Conservation (phyloP, 2,329 filamentous ascomycete species). For the Fonsecaea multimorphosa region DNA sequence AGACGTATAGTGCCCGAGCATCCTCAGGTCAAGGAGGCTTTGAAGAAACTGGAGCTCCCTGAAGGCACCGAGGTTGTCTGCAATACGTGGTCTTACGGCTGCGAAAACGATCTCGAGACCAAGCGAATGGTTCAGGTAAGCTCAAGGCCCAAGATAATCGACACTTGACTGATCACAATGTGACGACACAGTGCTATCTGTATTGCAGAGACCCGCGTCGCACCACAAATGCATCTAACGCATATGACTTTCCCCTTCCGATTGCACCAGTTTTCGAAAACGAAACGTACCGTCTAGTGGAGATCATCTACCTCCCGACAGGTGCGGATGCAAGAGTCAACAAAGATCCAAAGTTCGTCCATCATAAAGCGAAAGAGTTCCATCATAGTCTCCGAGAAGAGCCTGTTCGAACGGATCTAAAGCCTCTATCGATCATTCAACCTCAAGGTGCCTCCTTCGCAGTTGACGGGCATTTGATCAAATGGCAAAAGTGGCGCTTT, state of each 20-base stretch:
- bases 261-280: background rate
- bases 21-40: background rate
- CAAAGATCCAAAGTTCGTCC: background rate
- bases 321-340: background rate
- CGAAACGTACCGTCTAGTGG: background rate
- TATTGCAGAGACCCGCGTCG: background rate
- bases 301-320: background rate
- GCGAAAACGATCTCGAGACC: background rate
- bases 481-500: constrained; percentile 55
- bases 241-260: background rate
- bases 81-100: background rate
- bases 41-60: background rate
- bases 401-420: constrained; percentile 43
- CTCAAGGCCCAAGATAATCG: too few relatives aligned
- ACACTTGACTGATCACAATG: too few relatives aligned
- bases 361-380: background rate
- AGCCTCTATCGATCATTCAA: constrained; percentile 47
- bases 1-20: background rate
- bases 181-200: background rate
- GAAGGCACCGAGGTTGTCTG: background rate
- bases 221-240: background rate
- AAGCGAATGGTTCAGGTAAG: background rate
- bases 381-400: background rate
- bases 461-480: constrained; percentile 41
- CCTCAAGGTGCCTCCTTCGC: constrained; percentile 47